Conservation (phyloP, 345 rosid genomes). For the Lumnitzera littorea region DNA sequence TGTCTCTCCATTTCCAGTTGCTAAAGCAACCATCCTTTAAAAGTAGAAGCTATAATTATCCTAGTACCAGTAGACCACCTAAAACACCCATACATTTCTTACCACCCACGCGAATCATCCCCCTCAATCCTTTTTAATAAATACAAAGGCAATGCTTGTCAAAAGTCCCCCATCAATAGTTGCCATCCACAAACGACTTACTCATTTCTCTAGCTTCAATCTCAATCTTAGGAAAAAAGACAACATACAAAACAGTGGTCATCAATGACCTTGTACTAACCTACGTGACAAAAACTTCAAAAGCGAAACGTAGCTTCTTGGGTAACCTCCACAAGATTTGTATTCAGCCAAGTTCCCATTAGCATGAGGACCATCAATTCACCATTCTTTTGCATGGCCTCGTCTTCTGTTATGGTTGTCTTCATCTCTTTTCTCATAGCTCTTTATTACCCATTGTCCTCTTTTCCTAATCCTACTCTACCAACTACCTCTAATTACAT, state of each 20-base stretch:
- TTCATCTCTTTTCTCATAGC: constrained; percentile 21
- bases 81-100: constrained; percentile 22
- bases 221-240: constrained; percentile 3
- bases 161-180: neutral
- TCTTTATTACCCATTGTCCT: constrained; percentile 30
- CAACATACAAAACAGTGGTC: constrained; percentile 15
- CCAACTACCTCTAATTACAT: constrained; percentile 4
- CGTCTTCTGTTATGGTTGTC: no score
- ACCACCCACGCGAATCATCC: constrained; percentile 35
- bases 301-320: no score
- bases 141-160: neutral
- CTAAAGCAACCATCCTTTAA: no score
- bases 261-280: no score
- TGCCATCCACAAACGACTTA: neutral
- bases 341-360: no score
- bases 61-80: no score
- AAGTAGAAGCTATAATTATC: no score
- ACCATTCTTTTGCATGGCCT: no score
- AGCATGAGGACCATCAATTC: no score
- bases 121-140: neutral
- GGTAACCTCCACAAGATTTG: no score
- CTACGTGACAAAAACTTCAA: no score
- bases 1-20: no score
- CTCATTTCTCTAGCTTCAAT: neutral
- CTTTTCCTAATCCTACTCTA: constrained; percentile 24